A percentile compares a stretch with the other conserved stretches of the same genome.
Evolutionary conservation across 768 basidiomycete genomes (phyloP).

Genomic region (Dentipellis fragilis): DNA sequence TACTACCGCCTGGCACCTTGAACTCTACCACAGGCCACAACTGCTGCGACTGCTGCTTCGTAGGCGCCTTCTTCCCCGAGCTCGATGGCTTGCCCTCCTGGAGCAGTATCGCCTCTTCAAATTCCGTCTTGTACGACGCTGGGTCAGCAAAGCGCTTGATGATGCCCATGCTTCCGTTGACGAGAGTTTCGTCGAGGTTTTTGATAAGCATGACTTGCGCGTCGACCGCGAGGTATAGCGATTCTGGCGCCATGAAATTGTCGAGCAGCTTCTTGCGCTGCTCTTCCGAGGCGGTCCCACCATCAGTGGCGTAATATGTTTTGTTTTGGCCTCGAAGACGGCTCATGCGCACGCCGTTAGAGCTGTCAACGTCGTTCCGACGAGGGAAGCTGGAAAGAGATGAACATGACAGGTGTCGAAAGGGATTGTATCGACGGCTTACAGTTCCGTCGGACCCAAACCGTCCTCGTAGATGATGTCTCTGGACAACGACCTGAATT

Average conservation of each 20-base stretch:
- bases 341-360: slow-evolving; percentile 65
- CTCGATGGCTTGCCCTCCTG: slow-evolving; percentile 1
- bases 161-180: slow-evolving; percentile 91
- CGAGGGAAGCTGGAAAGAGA: slow-evolving; percentile 63
- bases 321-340: slow-evolving; percentile 43
- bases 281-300: slow-evolving; percentile 39
- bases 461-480: slow-evolving; percentile 71
- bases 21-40: slow-evolving; percentile 75
- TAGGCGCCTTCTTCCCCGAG: slow-evolving; percentile 3
- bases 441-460: slow-evolving; percentile 87
- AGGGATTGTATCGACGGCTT: slow-evolving; percentile 18
- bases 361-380: slow-evolving; percentile 82
- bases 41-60: slow-evolving; percentile 15
- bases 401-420: background rate
- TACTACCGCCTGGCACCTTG: slow-evolving; percentile 39
- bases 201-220: slow-evolving; percentile 96
- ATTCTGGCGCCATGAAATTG: slow-evolving; percentile 83
- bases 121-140: slow-evolving; percentile 15
- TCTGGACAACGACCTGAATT: slow-evolving; percentile 64
- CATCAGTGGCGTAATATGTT: slow-evolving; percentile 51
- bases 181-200: slow-evolving; percentile 82
- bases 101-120: slow-evolving; percentile 5
- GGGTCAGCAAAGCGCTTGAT: slow-evolving; percentile 66
- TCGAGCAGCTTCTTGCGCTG: slow-evolving; percentile 71
- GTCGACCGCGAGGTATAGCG: slow-evolving; percentile 60